Conservation (phyloP, 2,329 filamentous ascomycete genomes). For the Ceratocystis huliohia region DNA sequence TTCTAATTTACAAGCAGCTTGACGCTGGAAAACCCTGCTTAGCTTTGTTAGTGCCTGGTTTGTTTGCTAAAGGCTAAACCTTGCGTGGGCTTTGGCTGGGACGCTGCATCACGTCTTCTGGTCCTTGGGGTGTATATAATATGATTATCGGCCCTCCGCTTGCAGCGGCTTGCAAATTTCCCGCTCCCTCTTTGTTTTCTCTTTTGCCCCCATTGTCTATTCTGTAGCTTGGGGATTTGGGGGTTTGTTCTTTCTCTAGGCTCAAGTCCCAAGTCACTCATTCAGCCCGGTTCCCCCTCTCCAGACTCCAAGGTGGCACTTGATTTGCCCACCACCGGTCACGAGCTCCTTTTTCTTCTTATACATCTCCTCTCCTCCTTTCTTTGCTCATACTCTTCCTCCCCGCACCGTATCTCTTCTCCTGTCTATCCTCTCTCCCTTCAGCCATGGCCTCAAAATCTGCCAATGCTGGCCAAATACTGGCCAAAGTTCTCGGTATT, state of each 20-base stretch:
- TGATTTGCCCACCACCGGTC: background rate
- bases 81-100: background rate
- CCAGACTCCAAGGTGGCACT: background rate
- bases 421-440: background rate
- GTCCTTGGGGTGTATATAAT: background rate
- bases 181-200: background rate
- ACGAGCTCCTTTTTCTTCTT: background rate
- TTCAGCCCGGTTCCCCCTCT: background rate
- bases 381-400: constrained; percentile 3
- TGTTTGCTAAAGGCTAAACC: background rate
- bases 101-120: background rate
- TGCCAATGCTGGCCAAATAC: constrained; percentile 52
- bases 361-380: background rate
- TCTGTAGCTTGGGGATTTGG: background rate
- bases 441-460: constrained; percentile 29
- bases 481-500: constrained; percentile 75
- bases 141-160: background rate
- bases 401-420: background rate
- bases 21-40: background rate
- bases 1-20: background rate
- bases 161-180: background rate
- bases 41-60: background rate
- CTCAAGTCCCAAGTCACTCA: background rate
- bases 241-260: background rate
- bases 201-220: background rate